These are phyloP conservation scores for Umbelopsis ramanniana DNA, from an alignment of 192 early-diverging fungal species.

Conservation along the genomic window DNA sequence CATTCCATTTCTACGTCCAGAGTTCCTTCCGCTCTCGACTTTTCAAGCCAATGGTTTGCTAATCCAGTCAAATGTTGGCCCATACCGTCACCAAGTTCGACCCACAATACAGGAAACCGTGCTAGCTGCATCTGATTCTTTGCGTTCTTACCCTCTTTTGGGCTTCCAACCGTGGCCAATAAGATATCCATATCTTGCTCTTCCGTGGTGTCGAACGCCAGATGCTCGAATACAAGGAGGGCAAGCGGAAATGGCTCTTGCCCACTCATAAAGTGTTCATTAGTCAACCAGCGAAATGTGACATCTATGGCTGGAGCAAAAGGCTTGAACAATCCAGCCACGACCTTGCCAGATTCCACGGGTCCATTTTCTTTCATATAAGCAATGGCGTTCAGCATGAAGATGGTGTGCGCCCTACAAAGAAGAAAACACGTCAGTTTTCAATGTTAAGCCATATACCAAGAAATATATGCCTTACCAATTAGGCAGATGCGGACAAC, in stretches of 20 bases:
- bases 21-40: not conserved
- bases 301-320: constrained; percentile 7
- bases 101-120: not conserved
- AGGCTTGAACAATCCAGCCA: not conserved
- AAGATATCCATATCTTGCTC: constrained; percentile 10
- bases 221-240: not conserved
- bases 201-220: not conserved
- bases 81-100: constrained; percentile 15
- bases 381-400: not conserved
- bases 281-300: not conserved
- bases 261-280: not conserved
- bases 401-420: constrained; percentile 7
- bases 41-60: constrained; percentile 9
- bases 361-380: constrained; percentile 12
- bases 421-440: not conserved
- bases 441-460: not conserved
- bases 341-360: not conserved
- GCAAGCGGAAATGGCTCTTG: constrained; percentile 18
- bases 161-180: not conserved
- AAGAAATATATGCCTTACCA: not conserved
- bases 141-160: not conserved
- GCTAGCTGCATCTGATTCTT: not conserved
- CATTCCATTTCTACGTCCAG: not conserved
- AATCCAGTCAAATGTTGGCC: constrained; percentile 1
- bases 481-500: not conserved